Conservation (phyloP, 495 filamentous ascomycete genomes). For the Xylaria acuta region DNA sequence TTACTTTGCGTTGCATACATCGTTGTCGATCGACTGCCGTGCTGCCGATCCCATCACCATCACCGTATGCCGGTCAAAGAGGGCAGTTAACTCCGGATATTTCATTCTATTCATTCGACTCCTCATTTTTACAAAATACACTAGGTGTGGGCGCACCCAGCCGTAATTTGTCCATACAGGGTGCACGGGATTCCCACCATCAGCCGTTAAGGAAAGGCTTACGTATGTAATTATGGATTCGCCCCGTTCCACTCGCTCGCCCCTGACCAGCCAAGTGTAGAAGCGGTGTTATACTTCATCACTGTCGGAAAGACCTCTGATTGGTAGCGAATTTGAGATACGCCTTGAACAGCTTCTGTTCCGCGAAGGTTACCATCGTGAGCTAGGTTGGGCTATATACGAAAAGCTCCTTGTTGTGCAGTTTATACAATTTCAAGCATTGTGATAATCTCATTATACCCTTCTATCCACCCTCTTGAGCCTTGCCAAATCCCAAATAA, state of each 20-base stretch:
- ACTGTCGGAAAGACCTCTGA: not conserved
- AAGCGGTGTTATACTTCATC: not conserved
- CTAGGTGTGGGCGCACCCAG: not conserved
- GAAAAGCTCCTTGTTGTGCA: not conserved
- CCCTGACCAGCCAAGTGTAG: not conserved
- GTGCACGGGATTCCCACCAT: not conserved
- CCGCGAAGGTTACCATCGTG: no score
- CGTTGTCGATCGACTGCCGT: not conserved
- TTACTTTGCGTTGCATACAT: constrained; percentile 1
- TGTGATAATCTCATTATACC: not conserved
- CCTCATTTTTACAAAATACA: no score
- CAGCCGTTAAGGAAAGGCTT: not conserved
- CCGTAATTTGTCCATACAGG: not conserved
- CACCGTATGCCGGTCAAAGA: not conserved
- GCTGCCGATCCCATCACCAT: not conserved
- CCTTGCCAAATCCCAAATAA: not conserved
- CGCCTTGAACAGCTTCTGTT: not conserved
- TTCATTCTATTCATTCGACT: not conserved
- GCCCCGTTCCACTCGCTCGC: not conserved
- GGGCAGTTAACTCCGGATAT: not conserved
- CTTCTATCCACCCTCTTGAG: not conserved
- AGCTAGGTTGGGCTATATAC: not conserved
- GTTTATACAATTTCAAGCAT: not conserved
- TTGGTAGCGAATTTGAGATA: not conserved
- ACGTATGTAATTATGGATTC: not conserved